Evolutionary conservation across 2,329 filamentous ascomycete species (phyloP), one percentile per base, ranked within the genome.

Genomic region (Rosellinia necatrix): DNA sequence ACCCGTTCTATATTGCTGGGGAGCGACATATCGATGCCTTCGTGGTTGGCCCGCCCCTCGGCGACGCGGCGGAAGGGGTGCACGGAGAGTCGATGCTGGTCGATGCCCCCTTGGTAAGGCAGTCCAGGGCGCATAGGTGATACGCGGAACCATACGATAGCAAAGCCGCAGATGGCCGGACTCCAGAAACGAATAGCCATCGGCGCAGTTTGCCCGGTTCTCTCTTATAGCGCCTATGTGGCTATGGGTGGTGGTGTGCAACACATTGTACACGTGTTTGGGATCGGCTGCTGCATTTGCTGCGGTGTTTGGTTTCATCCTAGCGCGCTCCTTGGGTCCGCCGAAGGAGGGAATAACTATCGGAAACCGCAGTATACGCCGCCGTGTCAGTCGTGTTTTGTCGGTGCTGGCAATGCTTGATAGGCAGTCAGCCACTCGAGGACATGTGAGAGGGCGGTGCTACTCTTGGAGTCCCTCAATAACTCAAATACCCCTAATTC

Each of bases 321-420:
- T 47, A 13, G 44, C 44, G 3, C 17, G 7, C 12, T 47, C 10
- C 37, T 37, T 47, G 17, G 44, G 37, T 22, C 15, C 30, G 19
- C 44, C 30, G 9, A 47, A 47, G 21, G 44, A 47, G 30, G 44
- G 35, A 10, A 47, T 47, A n/a, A n/a, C n/a, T n/a, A 32, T 47
- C 44, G 7, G 44, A 32, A 37, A 47, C 44, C 12, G 44, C 44
- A 25, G 44, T 32, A 25, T 47, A 47, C 15, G 44, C 44, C 13
- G 44, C 44, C 21, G 44, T 47, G 5, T 32, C 37, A 4, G 44
- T 47, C 1, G 44, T 47, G 17, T 47, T n/a, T 47, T 21, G 44
- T 47, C 13, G 30, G 44, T 8, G 2, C 35, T 3, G 43, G 43
- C 2, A n/a, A 46, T 34, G 19, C 40, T 5, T 34, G 19, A 46